Percentiles rank a stretch among this genome's conserved stretches.
Conservation (phyloP, 208 protist genomes). For the Angomonas deanei region DNA sequence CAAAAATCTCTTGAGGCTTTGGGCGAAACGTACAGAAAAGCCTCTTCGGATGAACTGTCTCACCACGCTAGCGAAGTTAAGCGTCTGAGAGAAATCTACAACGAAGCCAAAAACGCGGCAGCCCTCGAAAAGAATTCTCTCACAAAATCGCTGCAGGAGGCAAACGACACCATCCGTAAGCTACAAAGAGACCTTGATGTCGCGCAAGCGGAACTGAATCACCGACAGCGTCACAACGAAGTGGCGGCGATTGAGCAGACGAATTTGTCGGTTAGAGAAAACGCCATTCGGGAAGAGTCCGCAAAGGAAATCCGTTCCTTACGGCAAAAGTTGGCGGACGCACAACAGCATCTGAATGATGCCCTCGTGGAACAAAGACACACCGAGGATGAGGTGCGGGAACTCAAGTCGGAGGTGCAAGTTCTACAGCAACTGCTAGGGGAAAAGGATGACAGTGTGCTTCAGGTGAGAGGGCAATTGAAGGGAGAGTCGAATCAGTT, state of each 20-base stretch:
- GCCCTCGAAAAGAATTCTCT: background rate
- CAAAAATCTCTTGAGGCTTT: background rate
- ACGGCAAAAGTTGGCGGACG: conserved; percentile 25
- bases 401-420: conserved; percentile 48
- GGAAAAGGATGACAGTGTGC: conserved; percentile 26
- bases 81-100: background rate
- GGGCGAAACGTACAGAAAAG: background rate
- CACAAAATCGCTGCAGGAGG: background rate
- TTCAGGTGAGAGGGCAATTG: conserved; percentile 15
- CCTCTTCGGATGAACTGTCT: background rate
- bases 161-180: background rate
- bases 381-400: conserved; percentile 58
- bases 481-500: conserved; percentile 12
- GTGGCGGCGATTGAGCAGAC: conserved; percentile 9
- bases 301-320: conserved; percentile 25
- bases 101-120: background rate
- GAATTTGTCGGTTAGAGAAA: background rate
- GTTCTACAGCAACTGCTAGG: conserved; percentile 37
- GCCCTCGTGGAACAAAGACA: conserved; percentile 25
- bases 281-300: conserved; percentile 7
- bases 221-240: conserved; percentile 2
- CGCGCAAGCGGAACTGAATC: background rate
- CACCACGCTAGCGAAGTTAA: background rate
- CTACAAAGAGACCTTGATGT: background rate
- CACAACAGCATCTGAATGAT: conserved; percentile 39